These are phyloP conservation scores for Cutaneotrichosporon sp. DNA, from an alignment of 1,284 basidiomycete genomes.

Conservation along the genomic window DNA sequence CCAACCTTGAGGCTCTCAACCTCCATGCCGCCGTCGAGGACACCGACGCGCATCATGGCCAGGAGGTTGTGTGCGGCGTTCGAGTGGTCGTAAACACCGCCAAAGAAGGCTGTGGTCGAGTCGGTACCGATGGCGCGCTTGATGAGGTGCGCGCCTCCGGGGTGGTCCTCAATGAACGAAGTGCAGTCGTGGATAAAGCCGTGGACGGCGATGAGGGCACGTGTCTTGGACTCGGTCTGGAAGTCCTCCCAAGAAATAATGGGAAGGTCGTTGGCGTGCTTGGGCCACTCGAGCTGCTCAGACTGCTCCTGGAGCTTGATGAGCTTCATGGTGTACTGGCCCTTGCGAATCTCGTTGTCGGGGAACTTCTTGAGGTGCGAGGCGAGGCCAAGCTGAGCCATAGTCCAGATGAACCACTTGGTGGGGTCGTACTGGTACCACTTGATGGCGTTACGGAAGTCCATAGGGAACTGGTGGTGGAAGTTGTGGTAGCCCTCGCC, in stretches of 20 bases:
- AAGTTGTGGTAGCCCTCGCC: conserved; percentile 97
- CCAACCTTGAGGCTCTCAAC: conserved; percentile 58
- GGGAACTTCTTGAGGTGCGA: conserved; percentile 88
- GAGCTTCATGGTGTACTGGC: conserved; percentile 87
- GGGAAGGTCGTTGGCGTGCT: conserved; percentile 63
- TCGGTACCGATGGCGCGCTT: conserved; percentile 70
- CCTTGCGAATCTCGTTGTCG: conserved; percentile 88
- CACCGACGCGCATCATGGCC: conserved; percentile 86
- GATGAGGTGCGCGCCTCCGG: conserved; percentile 71
- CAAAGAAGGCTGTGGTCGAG: conserved; percentile 88
- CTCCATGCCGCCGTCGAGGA: conserved; percentile 73
- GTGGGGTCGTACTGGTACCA: conserved; percentile 78
- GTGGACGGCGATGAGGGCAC: conserved; percentile 75
- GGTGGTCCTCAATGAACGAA: conserved; percentile 85
- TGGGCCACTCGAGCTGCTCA: conserved; percentile 72
- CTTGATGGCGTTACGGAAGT: conserved; percentile 88
- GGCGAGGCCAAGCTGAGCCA: conserved; percentile 69
- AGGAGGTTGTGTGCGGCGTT: conserved; percentile 79
- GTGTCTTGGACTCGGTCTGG: conserved; percentile 70
- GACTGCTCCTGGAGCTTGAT: conserved; percentile 73
- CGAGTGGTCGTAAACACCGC: conserved; percentile 89
- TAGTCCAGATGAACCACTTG: conserved; percentile 84
- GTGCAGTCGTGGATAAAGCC: conserved; percentile 90
- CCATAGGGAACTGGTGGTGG: conserved; percentile 90
- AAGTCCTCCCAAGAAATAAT: conserved; percentile 78